Evolutionary conservation across 2,329 filamentous ascomycete species (phyloP).

Genomic region (Phymatotrichopsis omnivora): DNA sequence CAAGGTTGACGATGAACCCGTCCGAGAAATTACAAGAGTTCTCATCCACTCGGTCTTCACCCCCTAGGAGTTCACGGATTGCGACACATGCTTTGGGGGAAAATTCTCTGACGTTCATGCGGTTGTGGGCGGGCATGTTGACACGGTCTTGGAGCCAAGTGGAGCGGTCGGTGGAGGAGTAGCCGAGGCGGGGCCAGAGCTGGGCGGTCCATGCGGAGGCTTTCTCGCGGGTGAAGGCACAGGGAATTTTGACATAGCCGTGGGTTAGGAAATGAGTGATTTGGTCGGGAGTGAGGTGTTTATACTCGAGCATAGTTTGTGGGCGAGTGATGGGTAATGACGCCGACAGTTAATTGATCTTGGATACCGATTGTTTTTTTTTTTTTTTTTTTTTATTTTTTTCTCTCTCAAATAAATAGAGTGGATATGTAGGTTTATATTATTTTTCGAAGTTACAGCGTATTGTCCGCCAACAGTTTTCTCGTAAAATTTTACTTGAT

Average conservation of each 20-base stretch:
- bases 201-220: slow-evolving; percentile 41
- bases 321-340: too few relatives aligned
- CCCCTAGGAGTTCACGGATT: slow-evolving; percentile 56
- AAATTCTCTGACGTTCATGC: slow-evolving; percentile 46
- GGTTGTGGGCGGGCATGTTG: slow-evolving; percentile 54
- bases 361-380: too few relatives aligned
- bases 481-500: too few relatives aligned
- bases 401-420: too few relatives aligned
- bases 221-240: slow-evolving; percentile 44
- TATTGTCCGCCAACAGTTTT: too few relatives aligned
- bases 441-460: too few relatives aligned
- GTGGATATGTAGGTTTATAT: too few relatives aligned
- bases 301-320: too few relatives aligned
- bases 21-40: slow-evolving; percentile 52
- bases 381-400: too few relatives aligned
- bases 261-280: slow-evolving; percentile 46
- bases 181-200: slow-evolving; percentile 56
- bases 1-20: slow-evolving; percentile 59
- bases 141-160: slow-evolving; percentile 54
- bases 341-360: too few relatives aligned
- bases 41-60: slow-evolving; percentile 45
- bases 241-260: slow-evolving; percentile 45
- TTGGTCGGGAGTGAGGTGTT: slow-evolving; percentile 32
- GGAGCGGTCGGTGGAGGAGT: slow-evolving; percentile 51
- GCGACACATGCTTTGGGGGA: slow-evolving; percentile 57